Conservation (phyloP, 1,139 yeast genomes). For the Hemisphaericaspora xylanilytica region DNA sequence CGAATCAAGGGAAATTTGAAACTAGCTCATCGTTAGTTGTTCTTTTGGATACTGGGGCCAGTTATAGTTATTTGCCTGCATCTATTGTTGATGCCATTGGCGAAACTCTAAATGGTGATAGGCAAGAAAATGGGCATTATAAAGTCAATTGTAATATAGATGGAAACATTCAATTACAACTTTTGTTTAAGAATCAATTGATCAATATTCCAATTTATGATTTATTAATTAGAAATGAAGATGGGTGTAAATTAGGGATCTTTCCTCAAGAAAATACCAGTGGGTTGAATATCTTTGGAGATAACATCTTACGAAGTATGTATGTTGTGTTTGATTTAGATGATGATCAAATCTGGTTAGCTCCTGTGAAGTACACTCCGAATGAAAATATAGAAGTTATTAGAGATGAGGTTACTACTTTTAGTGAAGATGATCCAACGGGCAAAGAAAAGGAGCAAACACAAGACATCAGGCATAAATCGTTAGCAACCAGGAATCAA, state of each 20-base stretch:
- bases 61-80: slow-evolving; percentile 53
- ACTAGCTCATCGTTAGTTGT: slow-evolving; percentile 1
- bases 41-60: slow-evolving; percentile 64
- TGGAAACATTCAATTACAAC: slow-evolving; percentile 18
- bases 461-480: background rate
- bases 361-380: slow-evolving; percentile 33
- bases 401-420: no score
- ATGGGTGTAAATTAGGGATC: slow-evolving; percentile 8
- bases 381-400: slow-evolving; percentile 13
- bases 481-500: background rate
- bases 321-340: slow-evolving; percentile 42
- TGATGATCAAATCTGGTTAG: slow-evolving; percentile 34
- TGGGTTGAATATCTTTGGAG: slow-evolving; percentile 28
- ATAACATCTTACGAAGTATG: slow-evolving; percentile 37
- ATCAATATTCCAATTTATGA: slow-evolving; percentile 28
- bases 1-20: background rate
- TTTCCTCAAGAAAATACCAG: slow-evolving; percentile 1
- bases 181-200: slow-evolving; percentile 28
- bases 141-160: slow-evolving; percentile 16
- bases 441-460: no score
- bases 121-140: slow-evolving; percentile 15
- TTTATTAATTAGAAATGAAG: slow-evolving; percentile 13
- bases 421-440: no score
- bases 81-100: slow-evolving; percentile 40
- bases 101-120: slow-evolving; percentile 21